Percentiles rank a stretch among this genome's conserved stretches.
Conservation (phyloP, 2,329 filamentous ascomycete species). For the Aspergillus caelatus region DNA sequence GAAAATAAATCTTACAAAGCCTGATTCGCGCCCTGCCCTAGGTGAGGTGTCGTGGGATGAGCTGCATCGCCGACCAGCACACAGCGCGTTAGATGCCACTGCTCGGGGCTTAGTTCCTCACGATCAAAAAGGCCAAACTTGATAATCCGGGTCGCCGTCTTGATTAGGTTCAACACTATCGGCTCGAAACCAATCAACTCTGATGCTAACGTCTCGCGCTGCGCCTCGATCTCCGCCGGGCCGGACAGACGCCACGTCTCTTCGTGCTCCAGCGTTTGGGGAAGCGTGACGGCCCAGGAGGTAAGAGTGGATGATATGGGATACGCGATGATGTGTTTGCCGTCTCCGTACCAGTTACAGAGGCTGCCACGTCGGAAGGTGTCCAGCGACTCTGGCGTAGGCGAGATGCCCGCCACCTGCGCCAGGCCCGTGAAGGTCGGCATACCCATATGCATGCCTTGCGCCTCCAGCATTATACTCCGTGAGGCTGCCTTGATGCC, state of each 20-base stretch:
- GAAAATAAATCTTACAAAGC: constrained; percentile 1
- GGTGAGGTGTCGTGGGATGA: constrained; percentile 11
- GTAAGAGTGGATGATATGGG: not conserved
- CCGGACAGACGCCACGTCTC: constrained; percentile 1
- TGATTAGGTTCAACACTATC: not conserved
- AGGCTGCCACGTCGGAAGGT: not conserved
- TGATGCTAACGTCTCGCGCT: not conserved
- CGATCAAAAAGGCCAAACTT: constrained; percentile 9
- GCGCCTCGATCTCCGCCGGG: not conserved
- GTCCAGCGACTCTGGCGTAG: not conserved
- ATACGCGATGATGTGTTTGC: constrained; percentile 7
- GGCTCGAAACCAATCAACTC: not conserved
- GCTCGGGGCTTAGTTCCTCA: not conserved
- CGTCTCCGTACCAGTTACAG: constrained; percentile 9
- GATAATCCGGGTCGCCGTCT: not conserved
- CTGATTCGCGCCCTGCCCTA: constrained; percentile 13
- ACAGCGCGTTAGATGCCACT: not conserved
- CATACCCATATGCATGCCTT: not conserved
- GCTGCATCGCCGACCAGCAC: constrained; percentile 15
- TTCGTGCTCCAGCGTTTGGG: not conserved
- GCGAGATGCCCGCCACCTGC: constrained; percentile 4
- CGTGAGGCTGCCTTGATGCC: constrained; percentile 3
- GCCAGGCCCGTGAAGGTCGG: constrained; percentile 3
- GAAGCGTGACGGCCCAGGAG: constrained; percentile 2
- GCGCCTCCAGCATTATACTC: accelerated